phyloP scores from a whole-genome alignment of 345 rosid species.

The Syzygium jambos region DNA sequence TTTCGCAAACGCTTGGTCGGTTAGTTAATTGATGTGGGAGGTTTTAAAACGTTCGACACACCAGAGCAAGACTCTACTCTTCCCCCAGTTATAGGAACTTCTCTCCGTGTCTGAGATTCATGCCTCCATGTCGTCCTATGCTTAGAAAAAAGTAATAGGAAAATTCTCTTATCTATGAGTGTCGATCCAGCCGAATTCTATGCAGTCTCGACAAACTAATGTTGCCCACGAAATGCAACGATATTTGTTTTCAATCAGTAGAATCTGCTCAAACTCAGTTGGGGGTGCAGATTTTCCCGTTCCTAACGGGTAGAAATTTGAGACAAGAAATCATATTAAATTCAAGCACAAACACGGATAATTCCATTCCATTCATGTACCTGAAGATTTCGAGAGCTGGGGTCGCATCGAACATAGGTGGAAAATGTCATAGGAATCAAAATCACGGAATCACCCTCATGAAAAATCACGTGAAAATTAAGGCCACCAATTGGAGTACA shows the following conservation, averaged over 20 bases:
- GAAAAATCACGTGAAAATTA: neutral
- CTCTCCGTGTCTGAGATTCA: neutral
- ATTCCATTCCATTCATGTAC: neutral
- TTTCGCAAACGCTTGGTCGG: too few species aligned
- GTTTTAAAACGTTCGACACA: neutral
- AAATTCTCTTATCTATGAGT: neutral
- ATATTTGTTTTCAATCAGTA: neutral
- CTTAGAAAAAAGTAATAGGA: neutral
- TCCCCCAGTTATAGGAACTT: neutral
- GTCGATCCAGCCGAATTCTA: neutral
- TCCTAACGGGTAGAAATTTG: neutral
- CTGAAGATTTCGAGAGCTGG: neutral
- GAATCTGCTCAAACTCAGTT: neutral
- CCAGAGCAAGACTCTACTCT: neutral
- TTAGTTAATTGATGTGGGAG: too few species aligned
- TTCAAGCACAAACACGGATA: neutral
- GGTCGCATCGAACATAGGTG: neutral
- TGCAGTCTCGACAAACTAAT: neutral
- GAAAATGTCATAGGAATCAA: too few species aligned
- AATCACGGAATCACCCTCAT: neutral
- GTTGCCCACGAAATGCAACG: neutral
- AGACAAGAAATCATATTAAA: neutral
- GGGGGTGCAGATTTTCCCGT: neutral
- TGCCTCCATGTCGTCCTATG: neutral
- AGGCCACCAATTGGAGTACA: neutral